phyloP scores from a whole-genome alignment of 306 rosid species.

The Cucumis sativus region DNA sequence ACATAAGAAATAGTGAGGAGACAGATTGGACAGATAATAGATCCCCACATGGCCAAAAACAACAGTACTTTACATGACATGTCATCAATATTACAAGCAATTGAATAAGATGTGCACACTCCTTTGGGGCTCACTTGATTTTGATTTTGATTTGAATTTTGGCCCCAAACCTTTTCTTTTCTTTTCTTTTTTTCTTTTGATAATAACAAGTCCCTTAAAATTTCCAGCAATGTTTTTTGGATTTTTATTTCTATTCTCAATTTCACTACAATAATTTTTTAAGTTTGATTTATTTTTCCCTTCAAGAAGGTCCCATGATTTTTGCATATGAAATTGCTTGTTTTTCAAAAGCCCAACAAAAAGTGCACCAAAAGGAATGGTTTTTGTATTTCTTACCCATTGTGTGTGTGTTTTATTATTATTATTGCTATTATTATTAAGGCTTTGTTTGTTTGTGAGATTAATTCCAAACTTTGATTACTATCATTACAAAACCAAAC shows the following conservation, averaged over 20 bases:
- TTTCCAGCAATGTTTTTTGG: constrained; percentile 20
- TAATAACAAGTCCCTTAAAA: constrained; percentile 27
- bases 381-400: constrained; percentile 27
- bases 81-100: constrained; percentile 47
- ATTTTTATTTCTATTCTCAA: constrained; percentile 21
- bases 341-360: constrained; percentile 54
- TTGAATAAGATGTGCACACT: constrained; percentile 21
- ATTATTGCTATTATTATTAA: not conserved
- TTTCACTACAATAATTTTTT: constrained; percentile 21
- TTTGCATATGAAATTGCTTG: constrained; percentile 25
- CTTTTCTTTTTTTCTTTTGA: not conserved
- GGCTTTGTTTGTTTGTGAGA: constrained; percentile 22
- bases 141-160: constrained; percentile 2
- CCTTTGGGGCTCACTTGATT: constrained; percentile 1
- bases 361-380: constrained; percentile 65
- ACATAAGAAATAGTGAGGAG: constrained; percentile 19
- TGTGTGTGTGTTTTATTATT: not conserved
- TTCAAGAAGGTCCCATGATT: constrained; percentile 39
- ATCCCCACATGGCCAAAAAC: constrained; percentile 33
- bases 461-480: constrained; percentile 20
- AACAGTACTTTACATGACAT: constrained; percentile 46
- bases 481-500: constrained; percentile 15
- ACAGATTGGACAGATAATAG: constrained; percentile 47
- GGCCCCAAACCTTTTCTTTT: constrained; percentile 20
- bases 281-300: not conserved